Base-by-base conservation (phyloP, 2,329 filamentous ascomycete genomes). In the Tetracladium maxilliforme region DNA sequence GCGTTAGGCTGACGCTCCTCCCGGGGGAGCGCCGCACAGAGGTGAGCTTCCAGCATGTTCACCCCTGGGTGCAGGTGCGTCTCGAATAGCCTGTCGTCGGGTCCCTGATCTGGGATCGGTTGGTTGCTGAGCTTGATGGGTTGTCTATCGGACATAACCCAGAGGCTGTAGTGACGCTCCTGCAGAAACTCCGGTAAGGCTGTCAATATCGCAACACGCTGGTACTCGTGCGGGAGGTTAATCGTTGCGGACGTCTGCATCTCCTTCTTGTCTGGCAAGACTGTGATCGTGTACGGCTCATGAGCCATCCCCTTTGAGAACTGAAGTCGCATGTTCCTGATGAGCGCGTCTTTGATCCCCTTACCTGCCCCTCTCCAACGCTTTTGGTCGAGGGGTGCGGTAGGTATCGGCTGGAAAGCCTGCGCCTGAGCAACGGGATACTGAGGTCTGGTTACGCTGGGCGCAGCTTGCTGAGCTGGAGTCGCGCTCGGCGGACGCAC, bases 31-130 rank as follows among this genome's bases (percentile, higher is more conserved):
- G 74, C 73, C 2, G 78, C 80, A 34, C 84, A 69, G 30, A 87
- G 59, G 39, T 87, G 78, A 6, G 92, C 62, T 38, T 84, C 77
- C 25, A 93, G 65, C 22, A 74, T 65, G 37, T 90, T 92, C 25
- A 83, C 63, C 6, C 82, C 83, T 3, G 67, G 64, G 14, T 68
- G 62, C 15, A 93, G 54, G 25, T 67, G 67, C 6, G 73, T 64
- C 38, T 93, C 84, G 38, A 83, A 93, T 1, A 78, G 54, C n/a
- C 61, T 58, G 23, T 51, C 59, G 37, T 63, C 57, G 22, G 64
- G 51, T 13, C 54, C 49, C 25, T 70, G 69, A 13, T 68, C 61
- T 4, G 65, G 60, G 14, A 64, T 57, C 32, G 66, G 63, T 17
- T 44, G 44, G 31, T 46, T 37, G 12, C 39, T 38, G 35, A 40